phyloP scores from a whole-genome alignment of 345 rosid genomes.

The Diplotaxis tenuifolia region DNA sequence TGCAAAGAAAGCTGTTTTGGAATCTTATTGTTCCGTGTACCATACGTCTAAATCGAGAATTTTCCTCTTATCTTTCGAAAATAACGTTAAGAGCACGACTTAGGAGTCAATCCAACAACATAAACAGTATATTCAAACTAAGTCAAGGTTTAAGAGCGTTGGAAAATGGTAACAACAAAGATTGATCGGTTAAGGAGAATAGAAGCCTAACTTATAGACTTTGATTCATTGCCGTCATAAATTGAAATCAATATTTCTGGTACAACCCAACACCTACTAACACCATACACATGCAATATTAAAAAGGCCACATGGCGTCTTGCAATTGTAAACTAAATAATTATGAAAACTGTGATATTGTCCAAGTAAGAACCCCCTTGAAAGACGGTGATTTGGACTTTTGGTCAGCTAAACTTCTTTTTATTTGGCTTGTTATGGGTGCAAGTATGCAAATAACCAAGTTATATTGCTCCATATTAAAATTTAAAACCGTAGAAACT shows the following conservation, averaged over 20 bases:
- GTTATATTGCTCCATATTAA: background rate
- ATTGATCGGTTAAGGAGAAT: background rate
- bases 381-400: background rate
- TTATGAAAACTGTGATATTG: background rate
- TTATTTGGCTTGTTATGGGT: background rate
- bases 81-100: background rate
- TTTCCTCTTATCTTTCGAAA: background rate
- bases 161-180: background rate
- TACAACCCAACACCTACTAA: background rate
- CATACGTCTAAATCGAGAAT: background rate
- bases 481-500: background rate
- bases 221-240: background rate
- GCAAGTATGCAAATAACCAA: background rate
- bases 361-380: background rate
- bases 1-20: background rate
- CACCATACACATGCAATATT: conserved; percentile 9
- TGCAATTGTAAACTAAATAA: background rate
- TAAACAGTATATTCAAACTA: background rate
- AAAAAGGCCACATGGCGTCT: background rate
- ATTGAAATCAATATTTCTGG: background rate
- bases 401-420: background rate
- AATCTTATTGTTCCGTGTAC: background rate
- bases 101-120: background rate
- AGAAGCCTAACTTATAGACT: background rate
- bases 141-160: background rate